These are phyloP conservation scores for Annulohypoxylon nitens DNA, from an alignment of 495 filamentous ascomycete genomes.

Conservation along the genomic window DNA sequence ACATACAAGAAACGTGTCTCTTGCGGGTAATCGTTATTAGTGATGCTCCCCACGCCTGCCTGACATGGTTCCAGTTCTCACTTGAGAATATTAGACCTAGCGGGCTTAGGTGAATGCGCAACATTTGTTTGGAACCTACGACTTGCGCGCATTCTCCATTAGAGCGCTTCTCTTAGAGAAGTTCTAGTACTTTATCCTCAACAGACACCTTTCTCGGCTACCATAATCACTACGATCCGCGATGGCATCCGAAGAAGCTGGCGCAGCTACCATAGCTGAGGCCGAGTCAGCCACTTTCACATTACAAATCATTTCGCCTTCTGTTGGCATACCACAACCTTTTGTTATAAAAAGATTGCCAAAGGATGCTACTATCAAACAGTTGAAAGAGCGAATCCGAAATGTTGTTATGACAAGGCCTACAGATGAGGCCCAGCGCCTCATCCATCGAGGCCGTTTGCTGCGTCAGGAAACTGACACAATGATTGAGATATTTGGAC, in stretches of 20 bases:
- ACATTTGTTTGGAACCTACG: slow-evolving; percentile 19
- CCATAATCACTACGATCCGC: slow-evolving; percentile 9
- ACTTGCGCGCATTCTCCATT: background rate
- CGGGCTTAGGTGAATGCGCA: slow-evolving; percentile 23
- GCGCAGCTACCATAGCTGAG: slow-evolving; percentile 33
- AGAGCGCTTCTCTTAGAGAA: background rate
- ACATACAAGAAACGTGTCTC: slow-evolving; percentile 39
- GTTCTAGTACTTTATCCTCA: background rate
- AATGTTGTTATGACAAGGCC: slow-evolving; percentile 67
- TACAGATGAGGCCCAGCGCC: slow-evolving; percentile 66
- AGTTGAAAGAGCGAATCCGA: slow-evolving; percentile 72
- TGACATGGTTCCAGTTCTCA: slow-evolving; percentile 41
- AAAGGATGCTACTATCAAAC: slow-evolving; percentile 67
- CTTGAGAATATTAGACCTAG: slow-evolving; percentile 27
- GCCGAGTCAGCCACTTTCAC: slow-evolving; percentile 57
- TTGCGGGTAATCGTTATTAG: slow-evolving; percentile 32
- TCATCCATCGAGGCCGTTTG: slow-evolving; percentile 76
- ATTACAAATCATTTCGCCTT: slow-evolving; percentile 75
- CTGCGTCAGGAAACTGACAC: slow-evolving; percentile 66
- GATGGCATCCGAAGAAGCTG: slow-evolving; percentile 46
- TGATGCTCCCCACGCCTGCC: slow-evolving; percentile 22
- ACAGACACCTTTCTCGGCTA: background rate
- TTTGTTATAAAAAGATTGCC: slow-evolving; percentile 67
- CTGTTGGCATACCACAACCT: slow-evolving; percentile 65
- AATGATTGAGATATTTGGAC: slow-evolving; percentile 69